phyloP scores from a whole-genome alignment of 306 rosid genomes.

The Vigna radiata region DNA sequence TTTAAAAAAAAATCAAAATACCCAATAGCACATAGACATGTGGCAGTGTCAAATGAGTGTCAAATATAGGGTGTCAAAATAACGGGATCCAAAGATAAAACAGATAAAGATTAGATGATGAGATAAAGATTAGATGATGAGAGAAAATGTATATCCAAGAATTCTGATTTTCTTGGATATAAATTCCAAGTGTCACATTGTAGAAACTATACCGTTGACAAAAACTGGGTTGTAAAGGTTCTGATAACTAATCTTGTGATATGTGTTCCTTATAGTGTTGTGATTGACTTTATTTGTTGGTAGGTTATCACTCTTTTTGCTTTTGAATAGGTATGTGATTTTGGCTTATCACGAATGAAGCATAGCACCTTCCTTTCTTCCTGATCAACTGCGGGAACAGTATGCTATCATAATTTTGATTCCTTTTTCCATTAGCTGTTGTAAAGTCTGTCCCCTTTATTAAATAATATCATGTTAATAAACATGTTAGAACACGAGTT shows the following conservation, averaged over 20 bases:
- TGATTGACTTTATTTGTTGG: slow-evolving; percentile 38
- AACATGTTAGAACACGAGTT: slow-evolving; percentile 1
- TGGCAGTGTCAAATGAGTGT: too few species aligned
- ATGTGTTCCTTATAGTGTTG: slow-evolving; percentile 11
- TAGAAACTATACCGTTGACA: too few species aligned
- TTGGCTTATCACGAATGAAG: slow-evolving; percentile 94
- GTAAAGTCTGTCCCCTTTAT: slow-evolving; percentile 9
- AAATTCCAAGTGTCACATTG: too few species aligned
- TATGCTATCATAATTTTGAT: slow-evolving; percentile 53
- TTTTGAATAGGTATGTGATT: slow-evolving; percentile 84
- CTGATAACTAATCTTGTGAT: slow-evolving; percentile 34
- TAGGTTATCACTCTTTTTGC: slow-evolving; percentile 12
- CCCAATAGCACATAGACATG: too few species aligned
- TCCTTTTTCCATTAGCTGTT: slow-evolving; percentile 23
- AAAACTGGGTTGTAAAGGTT: slow-evolving; percentile 98
- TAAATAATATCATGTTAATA: not conserved
- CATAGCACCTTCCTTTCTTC: slow-evolving; percentile 96
- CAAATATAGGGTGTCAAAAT: too few species aligned
- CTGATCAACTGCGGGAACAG: slow-evolving; percentile 98
- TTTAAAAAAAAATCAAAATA: too few species aligned
- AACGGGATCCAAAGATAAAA: too few species aligned
- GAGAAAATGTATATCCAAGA: too few species aligned
- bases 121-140: too few species aligned
- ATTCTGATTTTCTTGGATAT: too few species aligned
- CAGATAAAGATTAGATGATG: too few species aligned